Evolutionary conservation across 768 basidiomycete genomes (phyloP).

Genomic region (Rhodocollybia butyracea): DNA sequence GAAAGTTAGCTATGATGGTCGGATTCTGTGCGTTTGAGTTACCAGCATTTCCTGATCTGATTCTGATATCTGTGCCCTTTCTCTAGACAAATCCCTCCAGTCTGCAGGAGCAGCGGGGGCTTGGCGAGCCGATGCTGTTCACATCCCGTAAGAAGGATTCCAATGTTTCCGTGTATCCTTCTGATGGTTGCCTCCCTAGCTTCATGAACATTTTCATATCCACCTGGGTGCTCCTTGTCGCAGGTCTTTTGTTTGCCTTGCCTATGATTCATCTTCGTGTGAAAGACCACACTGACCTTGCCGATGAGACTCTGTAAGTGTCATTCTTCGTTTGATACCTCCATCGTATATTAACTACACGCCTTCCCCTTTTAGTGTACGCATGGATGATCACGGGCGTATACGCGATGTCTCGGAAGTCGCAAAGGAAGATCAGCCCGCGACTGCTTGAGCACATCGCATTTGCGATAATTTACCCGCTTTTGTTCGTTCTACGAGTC

Average conservation of each 20-base stretch:
- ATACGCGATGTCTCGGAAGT: slow-evolving; percentile 1
- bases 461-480: too few species aligned
- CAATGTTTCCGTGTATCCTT: slow-evolving; percentile 16
- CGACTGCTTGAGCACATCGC: neutral
- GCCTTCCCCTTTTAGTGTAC: slow-evolving; percentile 1
- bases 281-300: slow-evolving; percentile 51
- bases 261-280: slow-evolving; percentile 76
- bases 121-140: slow-evolving; percentile 68
- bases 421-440: neutral
- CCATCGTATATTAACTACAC: neutral
- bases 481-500: too few species aligned
- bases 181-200: neutral
- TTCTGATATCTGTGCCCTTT: neutral
- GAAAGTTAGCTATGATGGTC: slow-evolving; percentile 74
- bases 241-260: slow-evolving; percentile 61
- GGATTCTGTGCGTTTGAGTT: slow-evolving; percentile 78
- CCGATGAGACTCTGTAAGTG: slow-evolving; percentile 51
- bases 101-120: slow-evolving; percentile 72
- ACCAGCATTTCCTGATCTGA: neutral
- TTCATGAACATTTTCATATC: slow-evolving; percentile 67
- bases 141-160: slow-evolving; percentile 48
- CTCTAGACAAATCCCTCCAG: slow-evolving; percentile 67
- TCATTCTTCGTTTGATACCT: neutral
- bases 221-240: slow-evolving; percentile 69
- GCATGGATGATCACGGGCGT: slow-evolving; percentile 6